These are phyloP conservation scores for Euphorbia lathyris DNA, from an alignment of 345 rosid genomes.

Conservation along the genomic window DNA sequence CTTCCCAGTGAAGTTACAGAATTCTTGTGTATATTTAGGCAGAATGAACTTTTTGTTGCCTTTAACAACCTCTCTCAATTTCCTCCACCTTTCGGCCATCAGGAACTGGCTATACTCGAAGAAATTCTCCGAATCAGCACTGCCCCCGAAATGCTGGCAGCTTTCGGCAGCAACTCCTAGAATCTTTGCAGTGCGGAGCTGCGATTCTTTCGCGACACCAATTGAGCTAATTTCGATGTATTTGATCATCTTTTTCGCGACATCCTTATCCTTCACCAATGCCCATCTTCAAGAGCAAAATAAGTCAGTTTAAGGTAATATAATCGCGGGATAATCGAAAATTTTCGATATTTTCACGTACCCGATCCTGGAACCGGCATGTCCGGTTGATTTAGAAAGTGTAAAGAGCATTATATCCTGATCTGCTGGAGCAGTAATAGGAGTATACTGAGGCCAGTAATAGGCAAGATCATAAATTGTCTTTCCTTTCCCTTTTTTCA, in stretches of 20 bases:
- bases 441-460: constrained; percentile 86
- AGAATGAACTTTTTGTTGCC: constrained; percentile 41
- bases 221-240: constrained; percentile 57
- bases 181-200: constrained; percentile 73
- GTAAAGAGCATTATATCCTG: constrained; percentile 85
- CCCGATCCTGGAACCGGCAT: constrained; percentile 96
- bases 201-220: constrained; percentile 85
- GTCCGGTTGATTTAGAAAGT: constrained; percentile 86
- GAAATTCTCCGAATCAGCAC: constrained; percentile 41
- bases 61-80: constrained; percentile 46
- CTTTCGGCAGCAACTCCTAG: constrained; percentile 43
- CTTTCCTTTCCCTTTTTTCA: constrained; percentile 55
- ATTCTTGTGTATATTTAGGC: constrained; percentile 48
- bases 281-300: constrained; percentile 58
- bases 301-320: neutral
- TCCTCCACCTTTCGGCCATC: constrained; percentile 69
- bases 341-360: constrained; percentile 18
- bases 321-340: neutral
- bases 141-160: constrained; percentile 20
- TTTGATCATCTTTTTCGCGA: constrained; percentile 62
- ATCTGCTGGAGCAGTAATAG: constrained; percentile 59
- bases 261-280: constrained; percentile 58
- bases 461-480: constrained; percentile 80
- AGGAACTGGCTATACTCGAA: constrained; percentile 44
- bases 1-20: constrained; percentile 57